Conservation (phyloP, 371 early-diverging fungal genomes). For the Fennellomyces sp. region DNA sequence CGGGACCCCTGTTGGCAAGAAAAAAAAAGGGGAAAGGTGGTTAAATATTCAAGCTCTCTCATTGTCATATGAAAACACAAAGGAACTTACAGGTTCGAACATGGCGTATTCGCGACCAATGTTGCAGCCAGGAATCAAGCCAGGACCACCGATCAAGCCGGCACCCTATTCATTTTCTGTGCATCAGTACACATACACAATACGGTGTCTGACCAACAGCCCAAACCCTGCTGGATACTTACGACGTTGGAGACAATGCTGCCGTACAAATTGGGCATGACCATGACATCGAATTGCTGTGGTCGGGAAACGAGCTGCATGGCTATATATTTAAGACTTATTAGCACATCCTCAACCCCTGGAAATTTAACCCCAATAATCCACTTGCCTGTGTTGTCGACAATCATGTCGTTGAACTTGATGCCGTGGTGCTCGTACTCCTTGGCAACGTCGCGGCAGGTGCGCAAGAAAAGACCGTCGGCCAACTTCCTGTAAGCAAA, state of each 20-base stretch:
- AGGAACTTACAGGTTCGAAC: constrained; percentile 84
- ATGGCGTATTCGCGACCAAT: constrained; percentile 95
- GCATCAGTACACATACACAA: too few relatives aligned
- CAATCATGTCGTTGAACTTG: constrained; percentile 96
- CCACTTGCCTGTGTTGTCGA: constrained; percentile 77
- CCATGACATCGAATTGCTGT: constrained; percentile 97
- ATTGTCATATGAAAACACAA: background rate
- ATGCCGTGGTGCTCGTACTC: constrained; percentile 89
- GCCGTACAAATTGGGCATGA: constrained; percentile 98
- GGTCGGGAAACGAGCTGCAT: constrained; percentile 98
- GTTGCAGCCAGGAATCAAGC: constrained; percentile 94
- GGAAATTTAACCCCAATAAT: background rate
- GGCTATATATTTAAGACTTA: constrained; percentile 26
- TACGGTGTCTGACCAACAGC: background rate
- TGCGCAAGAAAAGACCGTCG: constrained; percentile 96
- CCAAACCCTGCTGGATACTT: constrained; percentile 6
- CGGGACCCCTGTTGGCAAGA: constrained; percentile 72
- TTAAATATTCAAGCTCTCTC: background rate
- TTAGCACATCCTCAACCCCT: background rate
- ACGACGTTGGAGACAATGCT: constrained; percentile 93
- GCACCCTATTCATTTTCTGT: too few relatives aligned
- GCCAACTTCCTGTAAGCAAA: constrained; percentile 79
- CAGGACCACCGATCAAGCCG: constrained; percentile 94
- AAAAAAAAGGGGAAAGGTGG: background rate
- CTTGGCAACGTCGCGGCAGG: constrained; percentile 92